A percentile compares a stretch with the other conserved stretches of the same genome.
phyloP scores from a whole-genome alignment of 192 early-diverging fungal species.

The Umbelopsis sp. region DNA sequence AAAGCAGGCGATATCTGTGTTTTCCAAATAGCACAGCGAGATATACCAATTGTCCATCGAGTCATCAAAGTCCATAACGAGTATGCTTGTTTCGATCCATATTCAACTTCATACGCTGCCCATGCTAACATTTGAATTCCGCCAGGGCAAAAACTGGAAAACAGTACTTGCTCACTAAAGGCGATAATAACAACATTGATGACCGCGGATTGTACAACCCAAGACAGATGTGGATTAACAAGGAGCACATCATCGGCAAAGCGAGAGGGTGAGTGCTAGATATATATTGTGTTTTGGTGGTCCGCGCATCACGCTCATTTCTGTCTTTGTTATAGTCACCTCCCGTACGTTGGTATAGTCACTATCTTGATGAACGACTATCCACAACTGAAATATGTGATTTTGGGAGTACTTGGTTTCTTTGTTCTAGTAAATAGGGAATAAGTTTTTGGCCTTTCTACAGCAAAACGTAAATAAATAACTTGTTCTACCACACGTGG shows the following conservation, averaged over 20 bases:
- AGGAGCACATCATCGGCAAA: slow-evolving; percentile 88
- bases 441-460: slow-evolving; percentile 27
- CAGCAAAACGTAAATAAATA: neutral
- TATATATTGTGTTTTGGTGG: neutral
- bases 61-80: slow-evolving; percentile 91
- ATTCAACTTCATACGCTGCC: neutral
- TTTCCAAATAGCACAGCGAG: slow-evolving; percentile 85
- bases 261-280: slow-evolving; percentile 65
- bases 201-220: slow-evolving; percentile 89
- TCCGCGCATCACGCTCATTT: neutral
- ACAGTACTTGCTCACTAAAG: slow-evolving; percentile 93
- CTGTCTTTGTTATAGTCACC: slow-evolving; percentile 52
- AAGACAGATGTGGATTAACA: slow-evolving; percentile 90
- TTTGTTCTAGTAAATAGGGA: slow-evolving; percentile 73
- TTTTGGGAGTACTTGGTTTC: slow-evolving; percentile 78
- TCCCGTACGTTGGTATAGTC: slow-evolving; percentile 94
- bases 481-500: neutral
- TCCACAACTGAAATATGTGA: slow-evolving; percentile 85
- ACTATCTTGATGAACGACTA: slow-evolving; percentile 97
- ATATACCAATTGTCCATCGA: slow-evolving; percentile 96
- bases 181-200: slow-evolving; percentile 91
- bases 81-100: slow-evolving; percentile 42
- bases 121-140: neutral
- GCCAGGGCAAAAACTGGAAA: slow-evolving; percentile 62
- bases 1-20: slow-evolving; percentile 93